A percentile compares a stretch with the other conserved stretches of the same genome.
phyloP scores from a whole-genome alignment of 495 filamentous ascomycete genomes.

The Aspergillus mulundensis region DNA sequence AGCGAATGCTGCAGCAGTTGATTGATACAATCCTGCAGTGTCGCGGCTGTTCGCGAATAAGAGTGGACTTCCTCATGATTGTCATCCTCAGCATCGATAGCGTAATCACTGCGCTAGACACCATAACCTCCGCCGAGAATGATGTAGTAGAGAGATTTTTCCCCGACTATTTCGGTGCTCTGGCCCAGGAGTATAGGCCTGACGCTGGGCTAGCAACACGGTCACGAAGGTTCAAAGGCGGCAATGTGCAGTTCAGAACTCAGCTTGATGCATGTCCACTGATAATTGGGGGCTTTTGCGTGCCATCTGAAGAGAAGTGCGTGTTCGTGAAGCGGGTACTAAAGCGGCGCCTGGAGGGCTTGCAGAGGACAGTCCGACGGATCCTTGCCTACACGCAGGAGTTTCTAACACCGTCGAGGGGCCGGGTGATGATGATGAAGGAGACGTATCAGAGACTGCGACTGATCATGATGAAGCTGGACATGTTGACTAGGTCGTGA shows the following conservation, averaged over 20 bases:
- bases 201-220: neutral
- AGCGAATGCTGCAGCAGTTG: slow-evolving; percentile 27
- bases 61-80: slow-evolving; percentile 31
- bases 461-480: slow-evolving; percentile 32
- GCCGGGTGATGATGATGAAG: slow-evolving; percentile 34
- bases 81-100: slow-evolving; percentile 34
- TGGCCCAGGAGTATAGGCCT: slow-evolving; percentile 4
- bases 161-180: slow-evolving; percentile 8
- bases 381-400: slow-evolving; percentile 29
- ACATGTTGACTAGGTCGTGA: slow-evolving; percentile 15
- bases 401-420: slow-evolving; percentile 17
- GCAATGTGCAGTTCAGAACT: slow-evolving; percentile 14
- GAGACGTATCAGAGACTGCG: slow-evolving; percentile 37
- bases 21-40: slow-evolving; percentile 32
- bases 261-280: slow-evolving; percentile 29
- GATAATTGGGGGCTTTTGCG: slow-evolving; percentile 28
- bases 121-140: slow-evolving; percentile 16
- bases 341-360: slow-evolving; percentile 24
- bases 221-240: slow-evolving; percentile 8
- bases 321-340: slow-evolving; percentile 30
- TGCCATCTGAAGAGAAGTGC: slow-evolving; percentile 32
- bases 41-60: slow-evolving; percentile 25
- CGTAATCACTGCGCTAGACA: slow-evolving; percentile 28
- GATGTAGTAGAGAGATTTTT: slow-evolving; percentile 17
- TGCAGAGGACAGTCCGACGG: slow-evolving; percentile 26